A percentile compares a stretch with the other conserved stretches of the same genome.
Conservation (phyloP, 2,329 filamentous ascomycete species). For the Fusarium lyarnte region DNA sequence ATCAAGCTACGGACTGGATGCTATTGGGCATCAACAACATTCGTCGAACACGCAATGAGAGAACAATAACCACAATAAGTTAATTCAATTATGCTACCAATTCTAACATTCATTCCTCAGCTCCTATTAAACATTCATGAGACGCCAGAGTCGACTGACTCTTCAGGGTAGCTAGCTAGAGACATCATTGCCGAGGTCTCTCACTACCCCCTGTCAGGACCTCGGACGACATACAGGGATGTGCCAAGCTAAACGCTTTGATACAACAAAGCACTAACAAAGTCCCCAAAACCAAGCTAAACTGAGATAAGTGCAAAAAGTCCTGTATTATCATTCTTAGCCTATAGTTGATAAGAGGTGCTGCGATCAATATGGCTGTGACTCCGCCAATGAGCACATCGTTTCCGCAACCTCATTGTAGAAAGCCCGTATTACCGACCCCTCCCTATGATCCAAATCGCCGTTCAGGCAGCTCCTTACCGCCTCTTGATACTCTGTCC, state of each 20-base stretch:
- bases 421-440: not conserved
- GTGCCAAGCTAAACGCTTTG: not conserved
- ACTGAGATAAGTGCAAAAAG: not conserved
- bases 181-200: not conserved
- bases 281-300: not conserved
- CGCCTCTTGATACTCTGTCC: not conserved
- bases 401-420: constrained; percentile 11
- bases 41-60: not conserved
- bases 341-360: not conserved
- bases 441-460: not conserved
- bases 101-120: fast-evolving
- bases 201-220: not conserved
- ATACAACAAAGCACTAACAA: not conserved
- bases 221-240: not conserved
- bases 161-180: not conserved
- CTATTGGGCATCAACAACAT: not conserved
- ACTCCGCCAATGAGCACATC: constrained; percentile 11
- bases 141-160: not conserved
- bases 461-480: constrained; percentile 7
- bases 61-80: not conserved
- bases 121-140: not conserved
- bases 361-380: not conserved
- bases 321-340: not conserved
- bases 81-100: too few relatives aligned
- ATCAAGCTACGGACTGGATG: not conserved